phyloP scores from a whole-genome alignment of 805 yeast genomes.

The Vanderwaltozyma verrucispora region DNA sequence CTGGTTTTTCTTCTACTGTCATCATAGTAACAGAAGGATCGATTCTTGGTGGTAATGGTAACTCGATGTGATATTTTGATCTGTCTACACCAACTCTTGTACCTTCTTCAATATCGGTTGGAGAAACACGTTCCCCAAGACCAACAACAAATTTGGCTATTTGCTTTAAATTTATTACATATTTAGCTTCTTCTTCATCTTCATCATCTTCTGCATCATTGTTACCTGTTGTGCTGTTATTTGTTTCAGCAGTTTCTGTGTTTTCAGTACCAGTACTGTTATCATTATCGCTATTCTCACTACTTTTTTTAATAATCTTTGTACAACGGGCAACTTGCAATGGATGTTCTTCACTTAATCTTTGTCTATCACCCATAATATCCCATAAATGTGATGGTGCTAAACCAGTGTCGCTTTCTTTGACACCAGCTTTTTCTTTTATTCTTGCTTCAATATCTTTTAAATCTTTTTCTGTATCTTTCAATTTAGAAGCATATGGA shows the following conservation, averaged over 20 bases:
- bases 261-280: conserved; percentile 4
- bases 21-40: conserved; percentile 99
- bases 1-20: conserved; percentile 99
- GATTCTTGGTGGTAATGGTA: conserved; percentile 95
- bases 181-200: conserved; percentile 80
- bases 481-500: conserved; percentile 78
- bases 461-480: conserved; percentile 77
- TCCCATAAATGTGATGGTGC: conserved; percentile 98
- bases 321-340: conserved; percentile 98
- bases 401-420: conserved; percentile 96
- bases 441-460: conserved; percentile 76
- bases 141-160: conserved; percentile 97
- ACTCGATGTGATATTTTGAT: conserved; percentile 90
- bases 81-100: conserved; percentile 99
- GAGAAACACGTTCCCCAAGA: conserved; percentile 92
- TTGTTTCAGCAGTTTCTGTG: conserved; percentile 15
- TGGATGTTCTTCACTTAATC: conserved; percentile 90
- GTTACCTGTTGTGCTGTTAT: conserved; percentile 11
- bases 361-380: conserved; percentile 87
- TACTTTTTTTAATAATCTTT: conserved; percentile 70
- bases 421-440: conserved; percentile 88
- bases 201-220: conserved; percentile 43
- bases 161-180: conserved; percentile 94
- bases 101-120: conserved; percentile 98
- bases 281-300: conserved; percentile 26